phyloP scores from a whole-genome alignment of 2,329 filamentous ascomycete genomes.

The Tolypocladium guangdongense region DNA sequence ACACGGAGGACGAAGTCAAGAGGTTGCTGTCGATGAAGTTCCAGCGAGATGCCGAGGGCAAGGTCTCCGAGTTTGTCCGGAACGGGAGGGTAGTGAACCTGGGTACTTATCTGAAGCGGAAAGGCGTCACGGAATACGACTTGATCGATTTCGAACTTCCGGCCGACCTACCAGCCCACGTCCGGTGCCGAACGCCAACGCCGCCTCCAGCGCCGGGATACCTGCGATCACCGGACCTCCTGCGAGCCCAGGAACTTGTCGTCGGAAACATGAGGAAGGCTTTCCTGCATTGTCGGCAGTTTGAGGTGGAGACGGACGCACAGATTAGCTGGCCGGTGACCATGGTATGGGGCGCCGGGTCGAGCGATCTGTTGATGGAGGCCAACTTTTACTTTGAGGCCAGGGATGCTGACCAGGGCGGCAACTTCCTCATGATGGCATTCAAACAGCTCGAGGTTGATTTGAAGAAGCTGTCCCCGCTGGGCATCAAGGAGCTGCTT shows the following conservation, averaged over 20 bases:
- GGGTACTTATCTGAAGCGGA: constrained; percentile 40
- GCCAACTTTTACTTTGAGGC: constrained; percentile 32
- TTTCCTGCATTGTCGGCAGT: constrained; percentile 32
- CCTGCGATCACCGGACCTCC: constrained; percentile 29
- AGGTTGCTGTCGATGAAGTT: constrained; percentile 39
- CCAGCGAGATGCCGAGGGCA: constrained; percentile 40
- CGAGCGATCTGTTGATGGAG: constrained; percentile 31
- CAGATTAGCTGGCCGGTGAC: constrained; percentile 28
- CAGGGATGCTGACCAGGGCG: constrained; percentile 27
- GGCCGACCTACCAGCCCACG: constrained; percentile 29
- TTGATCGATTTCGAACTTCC: constrained; percentile 34
- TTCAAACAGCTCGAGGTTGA: constrained; percentile 32
- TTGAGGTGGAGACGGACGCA: constrained; percentile 25
- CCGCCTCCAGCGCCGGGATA: constrained; percentile 30
- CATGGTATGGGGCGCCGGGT: constrained; percentile 33
- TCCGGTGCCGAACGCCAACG: constrained; percentile 33
- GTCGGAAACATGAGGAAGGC: constrained; percentile 33
- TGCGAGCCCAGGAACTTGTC: constrained; percentile 32
- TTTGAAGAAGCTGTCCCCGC: constrained; percentile 29
- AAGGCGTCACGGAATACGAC: constrained; percentile 42
- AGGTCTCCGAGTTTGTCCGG: constrained; percentile 40
- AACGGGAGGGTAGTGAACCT: constrained; percentile 41
- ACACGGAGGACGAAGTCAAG: constrained; percentile 42
- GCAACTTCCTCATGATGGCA: constrained; percentile 27
- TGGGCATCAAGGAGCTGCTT: constrained; percentile 31